Percentiles rank a stretch among this genome's conserved stretches.
Evolutionary conservation across 192 early-diverging fungal species (phyloP).

Genomic region (Entophlyctis luteolus): DNA sequence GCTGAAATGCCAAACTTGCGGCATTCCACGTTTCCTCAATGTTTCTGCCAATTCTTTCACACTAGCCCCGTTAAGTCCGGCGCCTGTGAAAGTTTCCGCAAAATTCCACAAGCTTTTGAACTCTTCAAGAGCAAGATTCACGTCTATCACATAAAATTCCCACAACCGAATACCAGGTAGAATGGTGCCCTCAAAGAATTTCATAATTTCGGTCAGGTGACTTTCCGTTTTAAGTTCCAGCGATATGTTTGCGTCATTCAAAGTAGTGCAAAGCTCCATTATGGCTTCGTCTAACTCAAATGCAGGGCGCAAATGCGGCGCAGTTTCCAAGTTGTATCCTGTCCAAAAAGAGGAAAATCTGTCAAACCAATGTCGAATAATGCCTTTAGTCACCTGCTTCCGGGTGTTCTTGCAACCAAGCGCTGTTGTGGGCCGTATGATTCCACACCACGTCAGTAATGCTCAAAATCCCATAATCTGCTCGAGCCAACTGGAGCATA

Average conservation of each 20-base stretch:
- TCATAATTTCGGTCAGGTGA: conserved; percentile 66
- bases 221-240: conserved; percentile 52
- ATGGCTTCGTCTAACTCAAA: conserved; percentile 92
- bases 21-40: conserved; percentile 26
- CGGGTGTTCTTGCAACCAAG: conserved; percentile 92
- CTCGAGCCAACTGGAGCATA: conserved; percentile 53
- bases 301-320: conserved; percentile 87
- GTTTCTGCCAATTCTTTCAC: conserved; percentile 32
- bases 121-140: conserved; percentile 11
- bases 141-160: conserved; percentile 80
- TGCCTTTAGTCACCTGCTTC: conserved; percentile 67
- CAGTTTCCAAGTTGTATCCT: conserved; percentile 93
- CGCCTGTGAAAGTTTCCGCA: not conserved
- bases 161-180: conserved; percentile 63
- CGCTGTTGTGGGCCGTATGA: conserved; percentile 91
- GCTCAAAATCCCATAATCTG: conserved; percentile 68
- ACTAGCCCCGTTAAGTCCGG: conserved; percentile 27
- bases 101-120: conserved; percentile 17
- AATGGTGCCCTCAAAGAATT: conserved; percentile 31
- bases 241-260: conserved; percentile 38
- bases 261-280: conserved; percentile 59
- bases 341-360: not conserved
- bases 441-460: conserved; percentile 98
- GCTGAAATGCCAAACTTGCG: conserved; percentile 21
- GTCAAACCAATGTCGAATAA: conserved; percentile 2